Evolutionary conservation across 1,139 yeast genomes (phyloP).

Genomic region (Eremothecium gossypii): DNA sequence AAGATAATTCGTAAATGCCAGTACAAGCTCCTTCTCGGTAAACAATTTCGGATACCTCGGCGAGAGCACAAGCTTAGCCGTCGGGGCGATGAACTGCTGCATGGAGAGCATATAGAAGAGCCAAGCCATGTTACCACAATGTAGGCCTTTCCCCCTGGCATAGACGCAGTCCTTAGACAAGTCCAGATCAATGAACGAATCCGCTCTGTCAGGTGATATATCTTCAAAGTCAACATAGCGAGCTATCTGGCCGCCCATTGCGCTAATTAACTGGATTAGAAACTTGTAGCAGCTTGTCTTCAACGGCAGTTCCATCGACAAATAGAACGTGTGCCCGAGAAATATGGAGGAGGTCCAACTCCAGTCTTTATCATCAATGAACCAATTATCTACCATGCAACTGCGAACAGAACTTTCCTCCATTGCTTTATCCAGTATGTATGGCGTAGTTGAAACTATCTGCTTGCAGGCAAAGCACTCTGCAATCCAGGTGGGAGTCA

Average conservation of each 20-base stretch:
- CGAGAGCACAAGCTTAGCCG: slow-evolving; percentile 51
- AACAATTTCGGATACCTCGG: slow-evolving; percentile 55
- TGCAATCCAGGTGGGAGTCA: slow-evolving; percentile 69
- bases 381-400: slow-evolving; percentile 22
- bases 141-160: slow-evolving; percentile 30
- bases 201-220: slow-evolving; percentile 29
- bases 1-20: slow-evolving; percentile 70
- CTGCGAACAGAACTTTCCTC: slow-evolving; percentile 11
- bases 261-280: slow-evolving; percentile 30
- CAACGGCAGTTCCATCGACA: slow-evolving; percentile 28
- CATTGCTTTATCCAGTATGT: slow-evolving; percentile 31
- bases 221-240: slow-evolving; percentile 23
- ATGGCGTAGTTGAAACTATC: slow-evolving; percentile 45
- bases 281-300: slow-evolving; percentile 27
- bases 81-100: slow-evolving; percentile 50
- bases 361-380: slow-evolving; percentile 10
- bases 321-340: slow-evolving; percentile 18
- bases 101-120: slow-evolving; percentile 53
- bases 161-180: slow-evolving; percentile 44
- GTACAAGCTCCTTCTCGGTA: slow-evolving; percentile 40
- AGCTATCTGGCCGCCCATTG: slow-evolving; percentile 35
- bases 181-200: slow-evolving; percentile 60
- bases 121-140: slow-evolving; percentile 70
- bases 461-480: slow-evolving; percentile 52
- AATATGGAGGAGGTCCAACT: slow-evolving; percentile 11